A percentile compares a stretch with the other conserved stretches of the same genome.
Evolutionary conservation across 306 rosid species (phyloP).

Genomic region (Malus sylvestris): DNA sequence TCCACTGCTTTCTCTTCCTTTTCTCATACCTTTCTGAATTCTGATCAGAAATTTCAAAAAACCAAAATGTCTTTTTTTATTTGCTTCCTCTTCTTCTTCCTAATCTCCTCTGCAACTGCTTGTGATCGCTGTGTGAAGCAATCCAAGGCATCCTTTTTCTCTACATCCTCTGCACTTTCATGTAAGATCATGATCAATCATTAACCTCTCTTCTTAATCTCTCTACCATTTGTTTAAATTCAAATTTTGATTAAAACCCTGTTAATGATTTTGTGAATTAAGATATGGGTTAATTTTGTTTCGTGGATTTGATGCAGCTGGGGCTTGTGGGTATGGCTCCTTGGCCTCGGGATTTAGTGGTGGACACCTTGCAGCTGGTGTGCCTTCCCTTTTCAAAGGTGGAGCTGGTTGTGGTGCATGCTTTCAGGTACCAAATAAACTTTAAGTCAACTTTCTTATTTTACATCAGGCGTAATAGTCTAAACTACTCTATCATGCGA

Average conservation of each 20-base stretch:
- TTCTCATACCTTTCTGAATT: slow-evolving; percentile 7
- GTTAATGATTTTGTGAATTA: background rate
- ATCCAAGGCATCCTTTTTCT: slow-evolving; percentile 53
- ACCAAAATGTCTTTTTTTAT: slow-evolving; percentile 37
- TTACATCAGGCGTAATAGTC: background rate
- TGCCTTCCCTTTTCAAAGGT: slow-evolving; percentile 49
- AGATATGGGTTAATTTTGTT: slow-evolving; percentile 7
- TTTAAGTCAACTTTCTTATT: background rate
- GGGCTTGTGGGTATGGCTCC: slow-evolving; percentile 91
- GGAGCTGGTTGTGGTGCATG: slow-evolving; percentile 95
- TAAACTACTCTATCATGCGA: background rate
- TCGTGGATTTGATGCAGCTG: slow-evolving; percentile 44
- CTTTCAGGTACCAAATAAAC: slow-evolving; percentile 44
- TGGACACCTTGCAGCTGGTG: slow-evolving; percentile 63
- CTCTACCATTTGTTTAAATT: background rate
- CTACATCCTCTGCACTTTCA: slow-evolving; percentile 50
- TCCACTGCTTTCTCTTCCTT: background rate
- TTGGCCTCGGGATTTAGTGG: slow-evolving; percentile 42
- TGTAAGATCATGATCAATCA: slow-evolving; percentile 22
- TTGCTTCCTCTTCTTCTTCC: slow-evolving; percentile 25
- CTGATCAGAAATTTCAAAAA: background rate
- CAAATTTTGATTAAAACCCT: background rate
- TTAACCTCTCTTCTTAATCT: background rate
- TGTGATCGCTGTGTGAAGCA: slow-evolving; percentile 68
- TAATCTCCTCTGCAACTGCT: slow-evolving; percentile 51